Conservation (phyloP, 2,329 filamentous ascomycete genomes). For the Corynespora cassiicola region DNA sequence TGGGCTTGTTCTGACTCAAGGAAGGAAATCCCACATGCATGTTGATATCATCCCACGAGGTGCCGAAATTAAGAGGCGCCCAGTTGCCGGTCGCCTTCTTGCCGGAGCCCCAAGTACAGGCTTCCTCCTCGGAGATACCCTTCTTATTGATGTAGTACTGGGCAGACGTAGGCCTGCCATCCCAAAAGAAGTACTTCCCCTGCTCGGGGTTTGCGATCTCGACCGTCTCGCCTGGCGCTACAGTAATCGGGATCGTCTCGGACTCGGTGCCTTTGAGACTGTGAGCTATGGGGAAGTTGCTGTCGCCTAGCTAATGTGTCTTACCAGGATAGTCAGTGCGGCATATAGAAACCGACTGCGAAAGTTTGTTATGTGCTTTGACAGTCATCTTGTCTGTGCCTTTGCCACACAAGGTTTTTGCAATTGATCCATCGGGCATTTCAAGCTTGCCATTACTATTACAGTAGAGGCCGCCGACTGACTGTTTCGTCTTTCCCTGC, state of each 20-base stretch:
- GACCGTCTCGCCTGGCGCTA: slow-evolving; percentile 64
- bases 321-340: slow-evolving; percentile 93
- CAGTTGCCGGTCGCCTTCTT: slow-evolving; percentile 75
- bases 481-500: slow-evolving; percentile 83
- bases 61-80: slow-evolving; percentile 85
- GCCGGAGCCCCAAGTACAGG: slow-evolving; percentile 77
- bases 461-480: slow-evolving; percentile 87
- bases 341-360: slow-evolving; percentile 75
- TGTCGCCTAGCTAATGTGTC: slow-evolving; percentile 12
- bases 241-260: slow-evolving; percentile 80
- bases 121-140: slow-evolving; percentile 69
- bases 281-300: not conserved
- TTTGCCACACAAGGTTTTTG: slow-evolving; percentile 74
- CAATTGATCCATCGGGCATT: slow-evolving; percentile 62
- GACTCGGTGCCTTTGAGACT: slow-evolving; percentile 79
- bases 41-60: slow-evolving; percentile 65
- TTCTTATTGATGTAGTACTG: slow-evolving; percentile 97
- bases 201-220: slow-evolving; percentile 78
- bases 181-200: slow-evolving; percentile 77
- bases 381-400: slow-evolving; percentile 71
- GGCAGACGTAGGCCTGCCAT: slow-evolving; percentile 77
- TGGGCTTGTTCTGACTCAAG: slow-evolving; percentile 84
- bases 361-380: slow-evolving; percentile 76
- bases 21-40: slow-evolving; percentile 73
- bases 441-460: slow-evolving; percentile 79